Base-by-base conservation (phyloP, 306 rosid genomes). In the Crotalaria pallida region DNA sequence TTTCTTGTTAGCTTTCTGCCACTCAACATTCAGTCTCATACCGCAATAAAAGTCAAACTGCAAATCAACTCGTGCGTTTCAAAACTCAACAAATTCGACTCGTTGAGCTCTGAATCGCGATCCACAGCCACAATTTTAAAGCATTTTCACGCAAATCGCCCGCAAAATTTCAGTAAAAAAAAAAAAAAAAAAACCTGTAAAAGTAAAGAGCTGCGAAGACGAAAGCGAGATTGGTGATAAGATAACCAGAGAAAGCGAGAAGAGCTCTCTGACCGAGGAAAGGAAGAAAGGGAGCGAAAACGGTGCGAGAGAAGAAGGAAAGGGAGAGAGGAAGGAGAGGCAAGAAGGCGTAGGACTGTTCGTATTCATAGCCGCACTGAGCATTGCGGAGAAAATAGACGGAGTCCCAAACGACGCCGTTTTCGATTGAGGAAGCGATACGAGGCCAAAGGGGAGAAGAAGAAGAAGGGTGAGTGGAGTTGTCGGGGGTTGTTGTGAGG, bases 301-400 rank as follows among this genome's bases (percentile, higher is more conserved):
- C 85, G 65, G 88, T 45, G 72, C 65, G 87, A 3, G 95, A 60
- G 59, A 87, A 22, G 74, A 77, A 56, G 36, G 88, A 85, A 31
- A 86, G 77, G 78, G 75, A 84, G 43, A 90, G 29, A 1, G 97
- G 96, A 11, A 94, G 94, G 43, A 94, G 85, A 1, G 97, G 97
- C 71, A 90, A 81, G 85, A 90, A 94, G 18, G 96, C 98, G 65
- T 85, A 94, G 71, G 83, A 6, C 51, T 94, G 97, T 80, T 94
- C 98, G 65, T 94, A 94, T 71, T 94, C 98, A 58, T 94, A 94
- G 31, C 97, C 92, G 68, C 98, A 94, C 23, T 90, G 84, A 0
- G 95, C 87, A 64, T 31, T 73, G 62, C 95, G 97, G 60, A 91
- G 53, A 12, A 69, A 94, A 92, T 72, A 81, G 21, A 88, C 96